phyloP scores from a whole-genome alignment of 768 basidiomycete genomes.

The Pisolithus marmoratus region DNA sequence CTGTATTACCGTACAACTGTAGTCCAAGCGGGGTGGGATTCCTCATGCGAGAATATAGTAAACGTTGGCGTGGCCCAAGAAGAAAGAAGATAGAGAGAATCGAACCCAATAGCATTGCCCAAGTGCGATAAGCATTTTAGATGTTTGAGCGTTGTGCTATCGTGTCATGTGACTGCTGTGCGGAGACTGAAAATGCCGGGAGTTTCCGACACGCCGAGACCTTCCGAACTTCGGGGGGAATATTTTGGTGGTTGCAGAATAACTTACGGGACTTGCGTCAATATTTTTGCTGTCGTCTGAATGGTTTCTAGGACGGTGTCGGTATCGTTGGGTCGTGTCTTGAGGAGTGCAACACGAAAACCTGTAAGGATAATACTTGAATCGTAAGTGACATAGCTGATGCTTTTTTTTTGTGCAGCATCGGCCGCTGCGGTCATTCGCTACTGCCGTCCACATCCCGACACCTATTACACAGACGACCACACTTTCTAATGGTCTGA shows the following conservation, averaged over 20 bases:
- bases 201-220: constrained; percentile 26
- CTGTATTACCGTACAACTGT: too few species aligned
- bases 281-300: constrained; percentile 23
- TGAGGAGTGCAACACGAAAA: constrained; percentile 34
- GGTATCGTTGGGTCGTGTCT: constrained; percentile 36
- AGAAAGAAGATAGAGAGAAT: too few species aligned
- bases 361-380: constrained; percentile 23
- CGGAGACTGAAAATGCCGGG: constrained; percentile 21
- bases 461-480: constrained; percentile 85
- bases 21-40: too few species aligned
- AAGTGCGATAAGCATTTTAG: too few species aligned
- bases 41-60: too few species aligned
- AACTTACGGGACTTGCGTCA: not conserved
- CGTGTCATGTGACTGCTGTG: too few species aligned
- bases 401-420: too few species aligned
- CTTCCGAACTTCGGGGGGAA: constrained; percentile 15
- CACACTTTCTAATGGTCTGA: constrained; percentile 91
- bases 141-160: too few species aligned
- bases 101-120: too few species aligned
- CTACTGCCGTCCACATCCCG: constrained; percentile 60
- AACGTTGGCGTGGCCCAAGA: too few species aligned
- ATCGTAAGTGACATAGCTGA: not conserved
- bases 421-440: constrained; percentile 61
- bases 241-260: constrained; percentile 11
- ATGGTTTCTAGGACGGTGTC: constrained; percentile 46